Evolutionary conservation across 73 alveolate genomes (phyloP).

Genomic region (Stentor roeselii): DNA sequence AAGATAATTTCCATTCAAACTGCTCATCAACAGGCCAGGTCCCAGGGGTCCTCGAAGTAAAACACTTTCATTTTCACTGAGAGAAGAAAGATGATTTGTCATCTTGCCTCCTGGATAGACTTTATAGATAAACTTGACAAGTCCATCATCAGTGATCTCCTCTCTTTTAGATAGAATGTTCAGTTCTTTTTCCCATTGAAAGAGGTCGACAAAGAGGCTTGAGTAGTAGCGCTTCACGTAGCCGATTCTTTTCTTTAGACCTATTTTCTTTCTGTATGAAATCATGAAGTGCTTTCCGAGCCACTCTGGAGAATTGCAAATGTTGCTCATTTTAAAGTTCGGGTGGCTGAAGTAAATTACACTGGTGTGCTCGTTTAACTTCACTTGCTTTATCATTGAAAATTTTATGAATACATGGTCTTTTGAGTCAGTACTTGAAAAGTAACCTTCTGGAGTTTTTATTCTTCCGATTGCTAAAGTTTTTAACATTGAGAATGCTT

Average conservation of each 20-base stretch:
- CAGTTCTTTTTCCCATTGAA: not conserved
- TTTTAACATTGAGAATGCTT: not conserved
- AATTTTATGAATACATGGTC: not conserved
- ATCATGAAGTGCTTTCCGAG: slow-evolving; percentile 11
- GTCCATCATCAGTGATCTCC: not conserved
- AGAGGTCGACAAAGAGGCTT: not conserved
- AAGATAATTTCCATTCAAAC: not conserved
- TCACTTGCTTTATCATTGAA: not conserved
- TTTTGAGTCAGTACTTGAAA: not conserved
- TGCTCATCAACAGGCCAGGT: not conserved
- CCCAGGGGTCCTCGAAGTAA: slow-evolving; percentile 11
- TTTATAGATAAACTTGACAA: not conserved
- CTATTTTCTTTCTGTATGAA: not conserved
- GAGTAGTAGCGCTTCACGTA: not conserved
- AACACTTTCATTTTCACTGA: not conserved
- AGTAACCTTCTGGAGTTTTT: not conserved
- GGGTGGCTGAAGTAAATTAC: not conserved
- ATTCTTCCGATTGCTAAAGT: not conserved
- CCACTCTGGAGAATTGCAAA: not conserved
- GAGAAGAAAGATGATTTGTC: not conserved
- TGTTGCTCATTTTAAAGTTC: not conserved
- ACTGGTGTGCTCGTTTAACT: not conserved
- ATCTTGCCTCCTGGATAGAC: not conserved
- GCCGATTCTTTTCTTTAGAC: too few relatives aligned
- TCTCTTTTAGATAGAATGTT: not conserved